phyloP scores from a whole-genome alignment of 140 eudicot species.

The Flaveria floridana region DNA sequence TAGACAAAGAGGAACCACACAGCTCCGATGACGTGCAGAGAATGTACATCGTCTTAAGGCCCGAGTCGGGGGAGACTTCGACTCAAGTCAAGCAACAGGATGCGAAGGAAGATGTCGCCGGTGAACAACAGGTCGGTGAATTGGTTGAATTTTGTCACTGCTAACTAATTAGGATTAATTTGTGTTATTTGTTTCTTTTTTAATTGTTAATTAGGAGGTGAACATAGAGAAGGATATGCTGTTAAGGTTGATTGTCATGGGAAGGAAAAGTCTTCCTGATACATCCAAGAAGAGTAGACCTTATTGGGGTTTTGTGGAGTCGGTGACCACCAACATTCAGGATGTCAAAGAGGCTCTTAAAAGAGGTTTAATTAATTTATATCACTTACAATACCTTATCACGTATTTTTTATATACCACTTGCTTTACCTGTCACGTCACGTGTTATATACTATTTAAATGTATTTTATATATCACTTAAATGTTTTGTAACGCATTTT shows the following conservation, averaged over 20 bases:
- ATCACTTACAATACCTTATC: background rate
- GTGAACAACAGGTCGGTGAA: background rate
- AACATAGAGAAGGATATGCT: conserved; percentile 44
- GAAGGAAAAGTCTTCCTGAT: conserved; percentile 68
- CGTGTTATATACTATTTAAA: no score
- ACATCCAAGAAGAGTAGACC: conserved; percentile 43
- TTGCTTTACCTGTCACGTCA: no score
- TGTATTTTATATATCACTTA: no score
- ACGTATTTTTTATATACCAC: no score
- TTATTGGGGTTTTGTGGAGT: conserved; percentile 67
- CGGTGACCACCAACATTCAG: conserved; percentile 61
- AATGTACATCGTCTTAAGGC: conserved; percentile 56
- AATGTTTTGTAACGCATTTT: no score
- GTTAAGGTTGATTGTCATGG: conserved; percentile 64
- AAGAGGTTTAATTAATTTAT: conserved; percentile 31
- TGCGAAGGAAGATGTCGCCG: background rate
- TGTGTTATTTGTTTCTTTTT: background rate
- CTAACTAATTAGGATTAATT: background rate
- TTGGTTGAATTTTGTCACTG: no score
- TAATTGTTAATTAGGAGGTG: conserved; percentile 28
- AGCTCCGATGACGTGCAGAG: conserved; percentile 62
- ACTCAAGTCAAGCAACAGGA: conserved; percentile 22
- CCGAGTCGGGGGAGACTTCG: conserved; percentile 45
- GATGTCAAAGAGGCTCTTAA: conserved; percentile 51
- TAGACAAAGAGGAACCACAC: conserved; percentile 56